phyloP scores from a whole-genome alignment of 805 yeast species.

The Kluyveromyces siamensis region DNA sequence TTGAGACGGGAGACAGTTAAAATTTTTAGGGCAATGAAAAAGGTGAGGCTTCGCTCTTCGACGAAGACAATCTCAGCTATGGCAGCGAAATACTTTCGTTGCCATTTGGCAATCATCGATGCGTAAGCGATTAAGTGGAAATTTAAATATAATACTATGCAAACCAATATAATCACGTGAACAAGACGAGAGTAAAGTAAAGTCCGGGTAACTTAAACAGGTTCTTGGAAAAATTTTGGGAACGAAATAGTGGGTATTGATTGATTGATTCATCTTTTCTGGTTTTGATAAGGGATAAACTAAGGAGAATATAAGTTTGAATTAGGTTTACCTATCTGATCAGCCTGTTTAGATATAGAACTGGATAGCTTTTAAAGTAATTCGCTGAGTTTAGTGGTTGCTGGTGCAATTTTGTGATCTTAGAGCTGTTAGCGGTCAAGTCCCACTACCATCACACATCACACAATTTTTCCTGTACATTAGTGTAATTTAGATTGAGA shows the following conservation, averaged over 20 bases:
- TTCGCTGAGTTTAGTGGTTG: neutral
- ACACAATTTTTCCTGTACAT: slow-evolving; percentile 1
- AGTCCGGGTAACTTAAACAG: neutral
- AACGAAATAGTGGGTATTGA: neutral
- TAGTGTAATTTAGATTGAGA: slow-evolving; percentile 1
- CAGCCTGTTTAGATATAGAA: neutral
- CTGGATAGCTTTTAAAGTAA: neutral
- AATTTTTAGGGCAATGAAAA: too few relatives aligned
- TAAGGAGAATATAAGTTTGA: neutral
- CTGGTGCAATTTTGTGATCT: neutral
- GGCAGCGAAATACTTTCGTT: too few relatives aligned
- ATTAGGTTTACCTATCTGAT: neutral
- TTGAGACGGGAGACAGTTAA: too few relatives aligned
- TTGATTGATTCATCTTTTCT: neutral
- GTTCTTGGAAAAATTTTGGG: neutral
- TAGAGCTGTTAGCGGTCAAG: neutral
- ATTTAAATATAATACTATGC: too few relatives aligned
- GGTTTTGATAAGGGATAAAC: neutral
- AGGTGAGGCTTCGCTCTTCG: too few relatives aligned
- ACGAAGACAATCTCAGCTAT: too few relatives aligned
- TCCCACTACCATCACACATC: neutral
- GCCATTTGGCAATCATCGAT: too few relatives aligned
- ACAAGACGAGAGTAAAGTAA: neutral
- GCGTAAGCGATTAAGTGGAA: too few relatives aligned
- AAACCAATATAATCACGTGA: too few relatives aligned